Evolutionary conservation across 176 grass and related monocot species (phyloP).

Genomic region (Pharus latifolius): DNA sequence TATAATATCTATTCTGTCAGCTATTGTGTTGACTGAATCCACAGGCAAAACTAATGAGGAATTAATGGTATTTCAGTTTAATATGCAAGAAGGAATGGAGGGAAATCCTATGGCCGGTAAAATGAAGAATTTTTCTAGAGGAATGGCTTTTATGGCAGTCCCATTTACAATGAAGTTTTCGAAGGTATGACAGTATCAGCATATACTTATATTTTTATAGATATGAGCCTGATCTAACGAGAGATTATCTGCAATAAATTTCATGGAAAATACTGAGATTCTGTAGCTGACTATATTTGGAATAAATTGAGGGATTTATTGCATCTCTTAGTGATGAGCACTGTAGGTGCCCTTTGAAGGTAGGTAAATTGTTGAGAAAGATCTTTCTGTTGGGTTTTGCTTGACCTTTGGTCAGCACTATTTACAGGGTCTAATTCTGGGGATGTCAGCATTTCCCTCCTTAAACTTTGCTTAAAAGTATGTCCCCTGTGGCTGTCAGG

Average conservation of each 20-base stretch:
- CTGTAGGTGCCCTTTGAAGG: no score
- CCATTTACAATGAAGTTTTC: constrained; percentile 84
- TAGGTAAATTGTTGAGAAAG: neutral
- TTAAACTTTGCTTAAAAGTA: neutral
- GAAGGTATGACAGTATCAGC: constrained; percentile 52
- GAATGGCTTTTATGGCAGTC: constrained; percentile 63
- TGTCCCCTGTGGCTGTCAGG: neutral
- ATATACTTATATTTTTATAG: constrained; percentile 3
- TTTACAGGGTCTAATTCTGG: neutral
- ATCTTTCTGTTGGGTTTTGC: neutral
- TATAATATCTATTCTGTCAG: neutral
- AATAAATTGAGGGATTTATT: neutral
- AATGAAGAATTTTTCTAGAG: constrained; percentile 81
- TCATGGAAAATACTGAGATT: neutral
- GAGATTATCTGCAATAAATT: constrained; percentile 4
- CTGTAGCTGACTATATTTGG: neutral
- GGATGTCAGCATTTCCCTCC: neutral
- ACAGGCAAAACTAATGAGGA: neutral
- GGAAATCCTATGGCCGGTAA: constrained; percentile 56
- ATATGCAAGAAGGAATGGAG: constrained; percentile 92
- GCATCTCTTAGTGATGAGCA: neutral
- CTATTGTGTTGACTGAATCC: neutral
- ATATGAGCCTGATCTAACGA: neutral
- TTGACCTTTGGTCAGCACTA: neutral
- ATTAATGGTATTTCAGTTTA: constrained; percentile 46